Evolutionary conservation across 2,329 filamentous ascomycete species (phyloP), one percentile per base, ranked within the genome.

Genomic region (Dryadomyces sulphureus): DNA sequence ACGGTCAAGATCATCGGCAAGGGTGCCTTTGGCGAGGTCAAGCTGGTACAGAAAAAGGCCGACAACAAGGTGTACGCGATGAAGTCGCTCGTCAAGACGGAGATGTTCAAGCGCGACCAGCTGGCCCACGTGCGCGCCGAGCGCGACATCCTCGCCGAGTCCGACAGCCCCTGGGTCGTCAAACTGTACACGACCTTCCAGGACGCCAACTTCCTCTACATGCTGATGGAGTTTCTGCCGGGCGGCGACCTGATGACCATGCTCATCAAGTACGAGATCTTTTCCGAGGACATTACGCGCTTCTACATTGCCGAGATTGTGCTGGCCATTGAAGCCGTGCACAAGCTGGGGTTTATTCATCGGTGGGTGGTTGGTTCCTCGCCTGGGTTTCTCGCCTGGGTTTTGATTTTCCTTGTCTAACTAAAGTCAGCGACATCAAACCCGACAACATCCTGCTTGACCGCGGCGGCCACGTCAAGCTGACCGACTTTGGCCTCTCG

Each of bases 91-190:
- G 87, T 98, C 65, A 98, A 98, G 72, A 88, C 87, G 42, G 92
- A 98, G 65, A 98, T 98, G 92, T 95, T 95, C 70, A 95, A 94
- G 69, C 95, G 94, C 66, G 92, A 98, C 60, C 92, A 98, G 64
- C 70, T 98, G 50, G 92, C 92, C 17, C 92, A 98, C 66, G 92
- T 98, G 50, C 88, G 93, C 53, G 89, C 92, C 45, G 92, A 98
- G 68, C 81, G 92, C 73, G 92, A 98, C 62, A 96, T 98, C 55
- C 71, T 98, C 52, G 92, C 92, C 51, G 93, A 98, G 63, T 94
- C 90, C n/a, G 92, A 98, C 72, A 96, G 92, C 60, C 90, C 92
- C 5, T 98, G 92, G 92, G 86, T 98, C 16, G 92, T 98, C 57
- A 98, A 95, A 72, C 79, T 98, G 51, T 94, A 86, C 68, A 95